A percentile compares a stretch with the other conserved stretches of the same genome.
Evolutionary conservation across 1,284 basidiomycete species (phyloP).

Genomic region (Kalmanozyma brasiliensis): DNA sequence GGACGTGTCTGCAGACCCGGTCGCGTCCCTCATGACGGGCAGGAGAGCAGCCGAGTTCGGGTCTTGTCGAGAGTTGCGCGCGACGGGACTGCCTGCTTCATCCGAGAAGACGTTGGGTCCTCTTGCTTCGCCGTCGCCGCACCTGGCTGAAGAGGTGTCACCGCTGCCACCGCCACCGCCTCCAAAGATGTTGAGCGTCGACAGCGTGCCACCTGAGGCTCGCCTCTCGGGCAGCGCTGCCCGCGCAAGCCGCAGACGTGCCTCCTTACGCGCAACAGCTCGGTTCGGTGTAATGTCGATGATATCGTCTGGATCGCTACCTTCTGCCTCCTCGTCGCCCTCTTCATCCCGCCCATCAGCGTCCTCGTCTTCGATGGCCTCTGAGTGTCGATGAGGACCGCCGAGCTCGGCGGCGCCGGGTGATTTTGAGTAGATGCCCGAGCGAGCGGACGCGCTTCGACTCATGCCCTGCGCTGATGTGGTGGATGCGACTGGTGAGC

Average conservation of each 20-base stretch:
- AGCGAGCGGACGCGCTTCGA: conserved; percentile 28
- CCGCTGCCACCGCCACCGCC: conserved; percentile 11
- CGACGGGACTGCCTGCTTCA: conserved; percentile 39
- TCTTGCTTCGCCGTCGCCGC: conserved; percentile 1
- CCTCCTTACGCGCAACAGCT: conserved; percentile 41
- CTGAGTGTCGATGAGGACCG: not conserved
- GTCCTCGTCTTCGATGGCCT: conserved; percentile 13
- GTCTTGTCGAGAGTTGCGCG: conserved; percentile 9
- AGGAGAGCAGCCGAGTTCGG: conserved; percentile 5
- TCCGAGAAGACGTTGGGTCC: conserved; percentile 22
- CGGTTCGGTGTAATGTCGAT: conserved; percentile 54
- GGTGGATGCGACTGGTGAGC: conserved; percentile 9
- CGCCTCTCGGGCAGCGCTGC: conserved; percentile 42
- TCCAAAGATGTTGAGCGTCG: conserved; percentile 37
- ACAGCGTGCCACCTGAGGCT: conserved; percentile 35
- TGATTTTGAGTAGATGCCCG: conserved; percentile 30
- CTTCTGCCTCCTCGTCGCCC: conserved; percentile 31
- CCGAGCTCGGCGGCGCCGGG: conserved; percentile 36
- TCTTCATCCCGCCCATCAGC: conserved; percentile 14
- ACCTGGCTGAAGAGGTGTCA: not conserved
- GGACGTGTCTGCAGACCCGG: conserved; percentile 5
- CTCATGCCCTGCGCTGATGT: conserved; percentile 12
- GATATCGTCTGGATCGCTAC: conserved; percentile 52
- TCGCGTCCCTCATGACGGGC: conserved; percentile 6
- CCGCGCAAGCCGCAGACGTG: conserved; percentile 43